phyloP scores from a whole-genome alignment of 176 grass and related monocot genomes.

The Alopecurus myosuroides region DNA sequence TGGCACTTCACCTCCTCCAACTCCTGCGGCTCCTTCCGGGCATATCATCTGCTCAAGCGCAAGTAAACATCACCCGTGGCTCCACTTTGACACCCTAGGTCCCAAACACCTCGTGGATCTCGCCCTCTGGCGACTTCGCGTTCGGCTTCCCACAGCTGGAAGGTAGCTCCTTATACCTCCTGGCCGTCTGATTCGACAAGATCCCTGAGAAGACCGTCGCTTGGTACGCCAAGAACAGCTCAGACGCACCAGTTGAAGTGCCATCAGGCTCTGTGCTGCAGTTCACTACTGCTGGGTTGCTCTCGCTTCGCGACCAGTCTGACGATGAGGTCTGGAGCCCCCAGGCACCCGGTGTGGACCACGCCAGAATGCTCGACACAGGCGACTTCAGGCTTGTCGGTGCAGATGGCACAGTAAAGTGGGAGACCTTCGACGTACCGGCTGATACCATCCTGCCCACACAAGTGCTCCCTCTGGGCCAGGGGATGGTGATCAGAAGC shows the following conservation, averaged over 20 bases:
- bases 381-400: background rate
- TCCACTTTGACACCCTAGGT: conserved; percentile 15
- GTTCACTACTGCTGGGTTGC: background rate
- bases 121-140: conserved; percentile 1
- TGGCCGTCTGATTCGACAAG: background rate
- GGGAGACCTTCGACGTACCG: background rate
- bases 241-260: background rate
- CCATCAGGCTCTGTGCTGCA: background rate
- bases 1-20: conserved; percentile 8
- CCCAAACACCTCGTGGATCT: conserved; percentile 18
- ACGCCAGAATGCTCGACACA: background rate
- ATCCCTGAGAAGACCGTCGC: background rate
- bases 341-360: background rate
- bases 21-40: background rate
- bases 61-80: conserved; percentile 13
- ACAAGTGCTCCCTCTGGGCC: background rate
- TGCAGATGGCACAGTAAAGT: background rate
- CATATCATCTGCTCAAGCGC: background rate
- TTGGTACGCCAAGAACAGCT: background rate
- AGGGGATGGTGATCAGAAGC: background rate
- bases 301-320: background rate
- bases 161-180: background rate
- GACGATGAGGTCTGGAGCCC: background rate
- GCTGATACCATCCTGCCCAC: conserved; percentile 25
- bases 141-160: background rate